A percentile compares a stretch with the other conserved stretches of the same genome.
phyloP scores from a whole-genome alignment of 2,329 filamentous ascomycete genomes.

The Triangularia verruculosa region DNA sequence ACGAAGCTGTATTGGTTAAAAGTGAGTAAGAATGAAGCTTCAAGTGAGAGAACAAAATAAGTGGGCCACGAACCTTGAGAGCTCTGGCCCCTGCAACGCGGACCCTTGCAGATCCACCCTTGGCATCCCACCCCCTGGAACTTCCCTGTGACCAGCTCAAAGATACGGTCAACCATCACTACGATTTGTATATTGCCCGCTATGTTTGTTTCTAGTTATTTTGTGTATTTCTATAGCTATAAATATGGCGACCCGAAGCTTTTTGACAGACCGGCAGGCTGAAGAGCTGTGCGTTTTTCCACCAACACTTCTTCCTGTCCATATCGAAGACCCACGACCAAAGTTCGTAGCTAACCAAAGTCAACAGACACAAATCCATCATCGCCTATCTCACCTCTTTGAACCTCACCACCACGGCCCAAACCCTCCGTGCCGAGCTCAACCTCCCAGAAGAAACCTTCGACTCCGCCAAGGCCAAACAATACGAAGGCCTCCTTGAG shows the following conservation, averaged over 20 bases:
- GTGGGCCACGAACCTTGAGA: background rate
- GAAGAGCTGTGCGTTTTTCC: constrained; percentile 72
- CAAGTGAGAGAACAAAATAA: background rate
- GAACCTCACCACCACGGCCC: constrained; percentile 66
- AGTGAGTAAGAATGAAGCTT: background rate
- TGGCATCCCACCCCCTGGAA: background rate
- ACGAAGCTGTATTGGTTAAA: background rate
- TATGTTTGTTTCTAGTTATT: background rate
- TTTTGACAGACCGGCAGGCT: constrained; percentile 75
- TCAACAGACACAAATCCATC: constrained; percentile 80
- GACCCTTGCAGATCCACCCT: background rate
- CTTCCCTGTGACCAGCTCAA: background rate
- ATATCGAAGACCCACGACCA: background rate
- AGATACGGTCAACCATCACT: background rate
- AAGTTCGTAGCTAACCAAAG: constrained; percentile 3
- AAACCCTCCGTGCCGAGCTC: constrained; percentile 71
- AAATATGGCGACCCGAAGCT: constrained; percentile 51
- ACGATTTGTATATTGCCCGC: background rate
- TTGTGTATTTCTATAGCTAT: background rate
- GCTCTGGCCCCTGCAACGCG: background rate
- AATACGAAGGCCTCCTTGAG: constrained; percentile 89
- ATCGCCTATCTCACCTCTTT: constrained; percentile 80
- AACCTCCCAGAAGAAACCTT: constrained; percentile 66
- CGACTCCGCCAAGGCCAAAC: constrained; percentile 78
- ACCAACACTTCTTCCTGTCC: background rate